A percentile compares a stretch with the other conserved stretches of the same genome.
phyloP scores from a whole-genome alignment of 2,329 filamentous ascomycete genomes.

The Didymella exigua region DNA sequence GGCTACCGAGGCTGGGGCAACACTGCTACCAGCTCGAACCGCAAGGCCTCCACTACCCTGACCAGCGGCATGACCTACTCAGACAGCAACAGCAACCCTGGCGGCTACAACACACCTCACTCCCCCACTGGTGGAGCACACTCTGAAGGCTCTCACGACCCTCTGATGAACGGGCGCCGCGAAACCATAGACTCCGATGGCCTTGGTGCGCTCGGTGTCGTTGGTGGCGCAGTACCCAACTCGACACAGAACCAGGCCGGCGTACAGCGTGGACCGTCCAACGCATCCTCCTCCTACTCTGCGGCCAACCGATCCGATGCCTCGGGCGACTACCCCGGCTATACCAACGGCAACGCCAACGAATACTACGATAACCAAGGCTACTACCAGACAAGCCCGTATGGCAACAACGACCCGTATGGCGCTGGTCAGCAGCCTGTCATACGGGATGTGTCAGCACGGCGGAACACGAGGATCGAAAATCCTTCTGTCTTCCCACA shows the following conservation, averaged over 20 bases:
- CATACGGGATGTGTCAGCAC: conserved; percentile 89
- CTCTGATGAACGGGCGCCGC: conserved; percentile 59
- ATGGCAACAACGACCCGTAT: conserved; percentile 61
- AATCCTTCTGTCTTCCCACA: conserved; percentile 87
- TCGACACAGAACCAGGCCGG: conserved; percentile 67
- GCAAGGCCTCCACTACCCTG: conserved; percentile 88
- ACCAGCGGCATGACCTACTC: conserved; percentile 77
- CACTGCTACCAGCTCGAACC: conserved; percentile 69
- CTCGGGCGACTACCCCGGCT: conserved; percentile 59
- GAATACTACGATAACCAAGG: conserved; percentile 62
- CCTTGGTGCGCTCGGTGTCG: conserved; percentile 72
- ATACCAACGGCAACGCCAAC: conserved; percentile 54
- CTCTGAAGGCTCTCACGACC: conserved; percentile 74
- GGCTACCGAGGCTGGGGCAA: conserved; percentile 97
- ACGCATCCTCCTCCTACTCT: conserved; percentile 95
- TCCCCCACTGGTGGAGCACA: conserved; percentile 69
- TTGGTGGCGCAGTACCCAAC: conserved; percentile 56
- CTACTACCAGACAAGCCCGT: conserved; percentile 63
- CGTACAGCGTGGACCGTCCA: conserved; percentile 87
- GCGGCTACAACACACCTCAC: conserved; percentile 57
- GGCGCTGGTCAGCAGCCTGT: conserved; percentile 70
- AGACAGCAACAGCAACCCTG: conserved; percentile 66
- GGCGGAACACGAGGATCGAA: conserved; percentile 93
- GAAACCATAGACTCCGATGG: conserved; percentile 74
- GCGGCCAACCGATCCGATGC: conserved; percentile 74